These are phyloP conservation scores for Populus hybrid DNA, from an alignment of 441 rosid species.

Conservation along the genomic window DNA sequence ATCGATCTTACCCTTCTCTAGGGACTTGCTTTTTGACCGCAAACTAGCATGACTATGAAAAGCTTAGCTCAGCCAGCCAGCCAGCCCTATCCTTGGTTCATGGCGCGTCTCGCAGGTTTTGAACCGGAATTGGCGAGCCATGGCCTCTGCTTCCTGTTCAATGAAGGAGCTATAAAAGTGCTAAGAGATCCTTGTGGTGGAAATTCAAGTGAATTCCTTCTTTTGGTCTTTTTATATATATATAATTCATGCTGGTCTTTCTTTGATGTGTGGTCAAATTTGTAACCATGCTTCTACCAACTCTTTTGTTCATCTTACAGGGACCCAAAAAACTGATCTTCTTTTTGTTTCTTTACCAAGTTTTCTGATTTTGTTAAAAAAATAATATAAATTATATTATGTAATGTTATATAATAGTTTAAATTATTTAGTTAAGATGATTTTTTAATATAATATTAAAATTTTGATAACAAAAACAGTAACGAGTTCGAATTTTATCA, in stretches of 20 bases:
- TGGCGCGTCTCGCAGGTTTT: neutral
- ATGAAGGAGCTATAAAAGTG: neutral
- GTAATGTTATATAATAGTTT: fast-evolving
- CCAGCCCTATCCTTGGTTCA: neutral
- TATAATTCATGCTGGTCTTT: neutral
- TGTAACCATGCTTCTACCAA: neutral
- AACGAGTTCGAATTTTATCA: too few species aligned
- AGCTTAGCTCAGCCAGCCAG: neutral
- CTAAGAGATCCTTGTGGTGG: neutral
- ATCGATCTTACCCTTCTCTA: neutral
- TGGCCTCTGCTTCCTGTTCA: neutral
- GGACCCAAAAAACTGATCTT: neutral
- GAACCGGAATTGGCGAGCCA: neutral
- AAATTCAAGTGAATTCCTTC: conserved; percentile 9
- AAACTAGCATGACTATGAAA: neutral
- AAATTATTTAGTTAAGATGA: too few species aligned
- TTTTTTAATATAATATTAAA: too few species aligned
- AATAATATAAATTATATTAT: too few species aligned
- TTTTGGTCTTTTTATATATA: neutral
- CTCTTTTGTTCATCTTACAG: neutral
- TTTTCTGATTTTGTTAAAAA: too few species aligned
- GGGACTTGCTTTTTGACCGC: neutral
- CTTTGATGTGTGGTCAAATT: neutral
- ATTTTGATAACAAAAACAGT: fast-evolving
- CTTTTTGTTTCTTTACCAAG: neutral